Evolutionary conservation across 2,329 filamentous ascomycete genomes (phyloP), one percentile per base, ranked within the genome.

Genomic region (Claviceps fusiformis): DNA sequence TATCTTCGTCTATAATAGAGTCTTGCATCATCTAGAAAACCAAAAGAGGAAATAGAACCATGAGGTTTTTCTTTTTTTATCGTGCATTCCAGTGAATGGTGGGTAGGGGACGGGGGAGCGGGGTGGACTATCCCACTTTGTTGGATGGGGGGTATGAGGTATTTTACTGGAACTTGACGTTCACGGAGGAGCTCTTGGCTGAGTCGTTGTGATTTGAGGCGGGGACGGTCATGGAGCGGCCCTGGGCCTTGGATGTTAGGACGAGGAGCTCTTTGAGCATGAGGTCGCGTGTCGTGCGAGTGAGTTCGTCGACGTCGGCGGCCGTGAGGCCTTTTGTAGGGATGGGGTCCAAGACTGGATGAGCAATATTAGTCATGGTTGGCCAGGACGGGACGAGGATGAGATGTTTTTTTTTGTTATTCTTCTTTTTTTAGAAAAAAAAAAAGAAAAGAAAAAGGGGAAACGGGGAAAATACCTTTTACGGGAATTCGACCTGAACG

Each of bases 271-370:
- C 85, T 60, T 78, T 76, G 59, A 91, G 77, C 89, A 95, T 95
- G 53, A 82, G 70, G 24, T 89, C 85, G 55, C 84, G 79, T 2
- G 85, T 88, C 54, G 77, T 78, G 55, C 77, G 75, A 52, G 85
- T 78, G 48, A 95, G 73, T 57, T 80, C 78, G 61, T 93, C 86
- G 54, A 95, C 88, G 67, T 95, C 89, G 53, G 83, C 82, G 29
- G 85, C 58, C 19, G 81, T 87, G 60, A 95, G 77, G 54, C 81
- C 82, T 60, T 80, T 77, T 11, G 90, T 96, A 51, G 82, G 76
- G 58, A 96, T 90, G 2, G 90, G 88, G 63, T 87, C 81, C 54
- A 95, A 75, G 27, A 95, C 88, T 88, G 59, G 5, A 7, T 5
- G 4, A 52, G 10, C 24, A 52, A 27, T 7, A 24, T 50, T 50